Evolutionary conservation across 2,329 filamentous ascomycete genomes (phyloP).

Genomic region (Colletotrichum somersetense): DNA sequence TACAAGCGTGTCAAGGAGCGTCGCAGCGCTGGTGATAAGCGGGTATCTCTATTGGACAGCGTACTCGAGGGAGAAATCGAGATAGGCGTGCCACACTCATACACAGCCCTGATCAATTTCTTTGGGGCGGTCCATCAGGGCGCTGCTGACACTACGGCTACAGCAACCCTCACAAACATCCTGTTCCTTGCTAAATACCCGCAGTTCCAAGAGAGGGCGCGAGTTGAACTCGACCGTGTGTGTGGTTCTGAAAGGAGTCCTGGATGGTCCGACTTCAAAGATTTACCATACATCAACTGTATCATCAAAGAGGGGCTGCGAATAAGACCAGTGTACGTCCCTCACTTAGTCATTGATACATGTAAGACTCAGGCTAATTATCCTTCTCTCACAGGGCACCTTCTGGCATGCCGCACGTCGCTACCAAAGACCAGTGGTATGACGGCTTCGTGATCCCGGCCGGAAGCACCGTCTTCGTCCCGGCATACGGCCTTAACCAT

Average conservation of each 20-base stretch:
- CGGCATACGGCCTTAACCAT: constrained; percentile 52
- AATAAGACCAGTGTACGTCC: constrained; percentile 53
- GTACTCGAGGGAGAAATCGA: constrained; percentile 55
- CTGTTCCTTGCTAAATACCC: constrained; percentile 58
- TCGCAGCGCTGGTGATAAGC: constrained; percentile 45
- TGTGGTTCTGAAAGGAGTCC: constrained; percentile 53
- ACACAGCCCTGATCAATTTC: constrained; percentile 53
- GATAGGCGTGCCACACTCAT: constrained; percentile 42
- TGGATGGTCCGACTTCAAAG: constrained; percentile 52
- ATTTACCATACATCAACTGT: constrained; percentile 56
- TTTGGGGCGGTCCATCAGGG: constrained; percentile 51
- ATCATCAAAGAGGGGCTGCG: constrained; percentile 58
- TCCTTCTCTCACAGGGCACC: not conserved
- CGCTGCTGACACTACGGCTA: constrained; percentile 53
- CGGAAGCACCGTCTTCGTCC: constrained; percentile 53
- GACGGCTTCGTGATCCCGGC: constrained; percentile 57
- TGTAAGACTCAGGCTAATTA: not conserved
- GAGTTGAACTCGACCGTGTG: constrained; percentile 55
- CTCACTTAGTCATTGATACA: not conserved
- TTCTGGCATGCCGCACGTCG: constrained; percentile 8
- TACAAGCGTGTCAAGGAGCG: constrained; percentile 51
- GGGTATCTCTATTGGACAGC: constrained; percentile 54
- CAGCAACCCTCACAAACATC: constrained; percentile 53
- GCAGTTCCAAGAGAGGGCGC: constrained; percentile 55
- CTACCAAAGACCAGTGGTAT: constrained; percentile 52